A percentile compares a stretch with the other conserved stretches of the same genome.
Conservation (phyloP, 352 stramenopile species). For the Elongisporangium anandrum region DNA sequence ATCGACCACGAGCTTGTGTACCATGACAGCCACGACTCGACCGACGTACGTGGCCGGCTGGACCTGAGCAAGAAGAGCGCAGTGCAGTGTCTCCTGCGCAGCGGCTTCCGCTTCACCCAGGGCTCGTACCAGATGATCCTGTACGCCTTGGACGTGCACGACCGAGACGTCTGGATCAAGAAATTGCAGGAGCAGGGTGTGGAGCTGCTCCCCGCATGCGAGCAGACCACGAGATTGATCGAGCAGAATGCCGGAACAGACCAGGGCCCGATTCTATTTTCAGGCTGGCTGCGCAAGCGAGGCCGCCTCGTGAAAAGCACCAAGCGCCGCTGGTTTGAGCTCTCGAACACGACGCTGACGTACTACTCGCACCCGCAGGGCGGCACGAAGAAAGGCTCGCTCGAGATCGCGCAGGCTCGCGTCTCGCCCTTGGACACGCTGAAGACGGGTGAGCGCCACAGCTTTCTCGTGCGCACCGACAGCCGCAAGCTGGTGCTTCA, state of each 20-base stretch:
- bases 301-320: conserved; percentile 81
- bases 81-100: conserved; percentile 65
- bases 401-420: conserved; percentile 51
- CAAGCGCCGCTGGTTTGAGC: conserved; percentile 86
- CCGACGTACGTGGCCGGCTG: conserved; percentile 68
- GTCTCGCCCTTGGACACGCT: conserved; percentile 71
- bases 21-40: conserved; percentile 75
- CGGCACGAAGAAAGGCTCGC: conserved; percentile 63
- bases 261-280: conserved; percentile 58
- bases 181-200: conserved; percentile 73
- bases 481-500: conserved; percentile 67
- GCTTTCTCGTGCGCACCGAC: conserved; percentile 64
- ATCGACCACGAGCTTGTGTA: conserved; percentile 84
- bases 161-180: conserved; percentile 81
- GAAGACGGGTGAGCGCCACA: conserved; percentile 79
- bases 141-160: conserved; percentile 69
- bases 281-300: conserved; percentile 80
- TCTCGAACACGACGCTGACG: conserved; percentile 57
- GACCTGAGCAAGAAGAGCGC: conserved; percentile 64
- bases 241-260: conserved; percentile 38
- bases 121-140: conserved; percentile 76
- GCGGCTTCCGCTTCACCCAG: conserved; percentile 71
- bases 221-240: conserved; percentile 51
- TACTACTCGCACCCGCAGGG: conserved; percentile 79
- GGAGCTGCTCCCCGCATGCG: conserved; percentile 44